These are phyloP conservation scores for Phalaenopsis equestris DNA, from an alignment of 106 monocot genomes.

Conservation along the genomic window DNA sequence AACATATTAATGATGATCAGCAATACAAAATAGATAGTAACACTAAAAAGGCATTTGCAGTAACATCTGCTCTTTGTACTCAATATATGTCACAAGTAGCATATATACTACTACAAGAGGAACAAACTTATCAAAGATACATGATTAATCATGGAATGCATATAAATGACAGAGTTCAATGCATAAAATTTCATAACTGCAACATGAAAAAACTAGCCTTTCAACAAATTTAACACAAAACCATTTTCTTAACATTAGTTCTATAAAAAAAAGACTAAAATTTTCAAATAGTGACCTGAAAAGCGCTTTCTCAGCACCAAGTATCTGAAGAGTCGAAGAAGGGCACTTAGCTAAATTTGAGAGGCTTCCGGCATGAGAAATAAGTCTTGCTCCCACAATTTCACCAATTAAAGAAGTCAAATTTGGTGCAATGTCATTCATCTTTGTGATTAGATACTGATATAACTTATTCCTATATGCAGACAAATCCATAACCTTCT, in stretches of 20 bases:
- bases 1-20: neutral
- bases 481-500: constrained; percentile 70
- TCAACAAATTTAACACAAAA: neutral
- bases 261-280: neutral
- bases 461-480: constrained; percentile 79
- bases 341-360: constrained; percentile 88
- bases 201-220: neutral
- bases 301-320: constrained; percentile 96
- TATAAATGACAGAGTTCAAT: neutral
- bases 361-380: constrained; percentile 94
- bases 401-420: constrained; percentile 86
- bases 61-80: neutral
- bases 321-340: constrained; percentile 88
- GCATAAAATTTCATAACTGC: neutral
- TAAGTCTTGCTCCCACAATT: constrained; percentile 81
- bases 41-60: neutral
- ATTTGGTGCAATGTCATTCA: constrained; percentile 94
- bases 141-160: neutral
- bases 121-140: neutral
- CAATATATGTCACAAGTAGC: neutral
- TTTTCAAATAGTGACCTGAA: constrained; percentile 51
- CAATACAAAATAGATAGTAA: neutral
- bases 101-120: neutral
- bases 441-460: constrained; percentile 87
- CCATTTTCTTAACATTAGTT: neutral